Percentiles rank a stretch among this genome's conserved stretches.
phyloP scores from a whole-genome alignment of 2,329 filamentous ascomycete species.

The Ophiostoma ips region DNA sequence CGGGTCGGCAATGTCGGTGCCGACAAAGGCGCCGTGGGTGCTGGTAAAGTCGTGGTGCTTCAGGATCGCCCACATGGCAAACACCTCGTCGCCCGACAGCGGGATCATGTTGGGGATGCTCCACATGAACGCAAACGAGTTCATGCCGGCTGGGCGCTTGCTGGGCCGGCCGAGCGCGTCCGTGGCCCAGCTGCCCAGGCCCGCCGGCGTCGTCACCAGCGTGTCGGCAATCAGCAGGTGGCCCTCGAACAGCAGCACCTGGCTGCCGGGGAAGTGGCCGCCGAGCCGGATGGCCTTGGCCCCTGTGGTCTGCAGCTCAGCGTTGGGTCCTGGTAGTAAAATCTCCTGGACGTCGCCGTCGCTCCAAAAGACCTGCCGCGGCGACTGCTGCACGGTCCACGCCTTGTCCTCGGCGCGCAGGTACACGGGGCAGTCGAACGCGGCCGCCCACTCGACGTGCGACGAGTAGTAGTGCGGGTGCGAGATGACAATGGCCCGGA shows the following conservation, averaged over 20 bases:
- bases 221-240: constrained; percentile 66
- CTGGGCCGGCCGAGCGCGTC: constrained; percentile 27
- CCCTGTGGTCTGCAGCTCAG: constrained; percentile 13
- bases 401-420: constrained; percentile 47
- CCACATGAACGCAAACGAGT: constrained; percentile 60
- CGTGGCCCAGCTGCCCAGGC: constrained; percentile 32
- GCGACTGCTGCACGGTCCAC: constrained; percentile 44
- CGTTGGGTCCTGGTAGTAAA: background rate
- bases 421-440: constrained; percentile 59
- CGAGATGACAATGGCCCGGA: constrained; percentile 59
- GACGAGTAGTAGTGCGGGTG: constrained; percentile 78
- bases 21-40: constrained; percentile 54
- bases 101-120: constrained; percentile 65
- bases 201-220: constrained; percentile 53
- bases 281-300: constrained; percentile 53
- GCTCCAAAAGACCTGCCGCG: constrained; percentile 32
- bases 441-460: constrained; percentile 57
- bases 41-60: constrained; percentile 46
- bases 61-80: constrained; percentile 56
- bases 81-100: constrained; percentile 47
- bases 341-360: constrained; percentile 26
- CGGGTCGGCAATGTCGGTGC: constrained; percentile 43
- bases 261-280: constrained; percentile 66
- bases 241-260: constrained; percentile 48
- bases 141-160: constrained; percentile 28